These are phyloP conservation scores for Oryza meridionalis DNA, from an alignment of 176 grass and related monocot genomes.

Conservation along the genomic window DNA sequence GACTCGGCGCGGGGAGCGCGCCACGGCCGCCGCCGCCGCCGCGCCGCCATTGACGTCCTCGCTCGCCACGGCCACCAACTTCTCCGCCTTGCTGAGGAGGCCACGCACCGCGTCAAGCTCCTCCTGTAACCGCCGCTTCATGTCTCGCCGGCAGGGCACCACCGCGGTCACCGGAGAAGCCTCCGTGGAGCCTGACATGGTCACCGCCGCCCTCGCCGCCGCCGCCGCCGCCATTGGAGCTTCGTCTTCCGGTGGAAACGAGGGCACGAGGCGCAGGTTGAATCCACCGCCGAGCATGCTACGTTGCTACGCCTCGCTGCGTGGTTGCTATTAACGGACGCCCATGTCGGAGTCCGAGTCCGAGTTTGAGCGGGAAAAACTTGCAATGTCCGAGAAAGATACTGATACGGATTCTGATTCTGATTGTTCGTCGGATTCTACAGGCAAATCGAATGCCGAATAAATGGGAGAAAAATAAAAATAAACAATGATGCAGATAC, in stretches of 20 bases:
- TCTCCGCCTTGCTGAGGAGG: not conserved
- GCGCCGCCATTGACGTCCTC: not conserved
- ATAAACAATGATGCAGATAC: not conserved
- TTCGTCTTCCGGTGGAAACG: too few species aligned
- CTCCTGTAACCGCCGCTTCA: not conserved
- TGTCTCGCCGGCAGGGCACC: not conserved
- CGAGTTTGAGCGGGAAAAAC: not conserved
- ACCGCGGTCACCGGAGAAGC: not conserved
- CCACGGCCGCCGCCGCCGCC: too few species aligned
- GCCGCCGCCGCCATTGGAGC: too few species aligned
- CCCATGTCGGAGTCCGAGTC: not conserved
- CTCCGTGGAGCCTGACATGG: not conserved
- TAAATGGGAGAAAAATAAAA: not conserved
- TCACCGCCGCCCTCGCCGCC: too few species aligned
- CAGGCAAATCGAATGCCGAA: not conserved
- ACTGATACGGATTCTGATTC: not conserved
- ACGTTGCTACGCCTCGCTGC: too few species aligned
- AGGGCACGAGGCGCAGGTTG: too few species aligned
- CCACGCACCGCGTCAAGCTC: not conserved
- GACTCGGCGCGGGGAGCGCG: too few species aligned
- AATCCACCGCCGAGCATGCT: too few species aligned
- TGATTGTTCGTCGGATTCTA: not conserved
- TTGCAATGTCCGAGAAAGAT: not conserved
- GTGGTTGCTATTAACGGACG: not conserved
- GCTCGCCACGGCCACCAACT: not conserved